These are phyloP conservation scores for Septoria linicola DNA, from an alignment of 2,329 filamentous ascomycete species.

Conservation along the genomic window DNA sequence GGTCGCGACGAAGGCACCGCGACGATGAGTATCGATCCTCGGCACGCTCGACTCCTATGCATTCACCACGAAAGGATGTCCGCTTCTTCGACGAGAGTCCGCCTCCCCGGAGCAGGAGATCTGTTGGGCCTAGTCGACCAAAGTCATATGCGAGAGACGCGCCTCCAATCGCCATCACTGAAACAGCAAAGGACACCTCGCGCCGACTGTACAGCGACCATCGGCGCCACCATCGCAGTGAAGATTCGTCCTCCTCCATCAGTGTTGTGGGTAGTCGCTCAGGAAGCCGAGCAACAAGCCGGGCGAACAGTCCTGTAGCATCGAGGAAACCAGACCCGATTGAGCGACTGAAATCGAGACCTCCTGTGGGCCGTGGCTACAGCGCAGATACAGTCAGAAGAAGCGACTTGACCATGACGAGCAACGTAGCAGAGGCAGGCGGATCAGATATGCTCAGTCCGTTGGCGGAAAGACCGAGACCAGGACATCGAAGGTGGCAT, in stretches of 20 bases:
- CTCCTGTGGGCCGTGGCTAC: neutral
- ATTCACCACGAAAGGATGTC: slow-evolving; percentile 20
- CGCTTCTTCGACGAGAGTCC: slow-evolving; percentile 23
- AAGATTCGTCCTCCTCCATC: slow-evolving; percentile 1
- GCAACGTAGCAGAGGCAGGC: slow-evolving; percentile 4
- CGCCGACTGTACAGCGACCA: slow-evolving; percentile 18
- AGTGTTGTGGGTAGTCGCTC: neutral
- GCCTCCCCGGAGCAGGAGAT: slow-evolving; percentile 10
- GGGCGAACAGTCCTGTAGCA: slow-evolving; percentile 3
- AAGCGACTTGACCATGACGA: slow-evolving; percentile 2
- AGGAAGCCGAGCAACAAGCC: slow-evolving; percentile 3
- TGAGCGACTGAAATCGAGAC: neutral
- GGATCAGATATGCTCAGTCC: neutral
- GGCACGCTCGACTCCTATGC: slow-evolving; percentile 7
- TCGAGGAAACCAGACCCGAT: neutral
- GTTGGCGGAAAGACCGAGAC: neutral
- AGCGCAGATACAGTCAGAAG: slow-evolving; percentile 1
- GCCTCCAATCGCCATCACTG: slow-evolving; percentile 23
- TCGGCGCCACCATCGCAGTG: slow-evolving; percentile 1
- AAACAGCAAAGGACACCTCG: slow-evolving; percentile 25
- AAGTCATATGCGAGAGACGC: slow-evolving; percentile 23
- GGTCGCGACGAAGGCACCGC: slow-evolving; percentile 4
- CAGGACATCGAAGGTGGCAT: slow-evolving; percentile 8
- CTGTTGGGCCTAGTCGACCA: slow-evolving; percentile 15
- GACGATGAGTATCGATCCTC: slow-evolving; percentile 5